Evolutionary conservation across 495 filamentous ascomycete genomes (phyloP).

Genomic region (Penicillium alfredii): DNA sequence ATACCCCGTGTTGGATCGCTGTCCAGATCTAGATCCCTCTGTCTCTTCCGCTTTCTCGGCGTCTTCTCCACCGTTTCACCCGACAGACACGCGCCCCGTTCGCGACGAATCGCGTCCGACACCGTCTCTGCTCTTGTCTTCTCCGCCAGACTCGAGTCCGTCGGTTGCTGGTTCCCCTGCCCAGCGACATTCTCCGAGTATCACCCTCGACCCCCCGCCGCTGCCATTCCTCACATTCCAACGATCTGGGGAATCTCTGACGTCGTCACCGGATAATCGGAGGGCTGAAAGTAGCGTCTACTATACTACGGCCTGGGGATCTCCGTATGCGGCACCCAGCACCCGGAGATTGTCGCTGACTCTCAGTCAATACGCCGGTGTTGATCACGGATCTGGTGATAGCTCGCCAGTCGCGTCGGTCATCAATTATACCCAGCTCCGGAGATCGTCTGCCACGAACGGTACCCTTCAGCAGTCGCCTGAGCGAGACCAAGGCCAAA

Average conservation of each 20-base stretch:
- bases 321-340: slow-evolving; percentile 59
- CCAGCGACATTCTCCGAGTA: slow-evolving; percentile 26
- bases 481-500: slow-evolving; percentile 22
- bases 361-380: slow-evolving; percentile 36
- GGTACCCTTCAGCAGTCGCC: slow-evolving; percentile 20
- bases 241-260: slow-evolving; percentile 31
- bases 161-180: slow-evolving; percentile 33
- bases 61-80: slow-evolving; percentile 33
- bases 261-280: slow-evolving; percentile 39
- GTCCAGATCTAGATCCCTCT: slow-evolving; percentile 38
- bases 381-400: slow-evolving; percentile 29
- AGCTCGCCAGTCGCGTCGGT: slow-evolving; percentile 41
- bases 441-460: slow-evolving; percentile 37
- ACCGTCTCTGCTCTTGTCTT: slow-evolving; percentile 27
- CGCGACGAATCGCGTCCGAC: slow-evolving; percentile 31
- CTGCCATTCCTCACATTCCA: slow-evolving; percentile 33
- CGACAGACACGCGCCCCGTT: slow-evolving; percentile 23
- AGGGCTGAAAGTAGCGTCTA: slow-evolving; percentile 45
- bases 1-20: no score
- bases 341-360: slow-evolving; percentile 42
- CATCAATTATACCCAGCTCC: slow-evolving; percentile 48
- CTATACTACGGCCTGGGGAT: slow-evolving; percentile 68
- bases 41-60: slow-evolving; percentile 39
- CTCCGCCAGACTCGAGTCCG: slow-evolving; percentile 36
- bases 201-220: slow-evolving; percentile 27